These are phyloP conservation scores for Drechslerella dactyloides DNA, from an alignment of 2,329 filamentous ascomycete genomes.

Conservation along the genomic window DNA sequence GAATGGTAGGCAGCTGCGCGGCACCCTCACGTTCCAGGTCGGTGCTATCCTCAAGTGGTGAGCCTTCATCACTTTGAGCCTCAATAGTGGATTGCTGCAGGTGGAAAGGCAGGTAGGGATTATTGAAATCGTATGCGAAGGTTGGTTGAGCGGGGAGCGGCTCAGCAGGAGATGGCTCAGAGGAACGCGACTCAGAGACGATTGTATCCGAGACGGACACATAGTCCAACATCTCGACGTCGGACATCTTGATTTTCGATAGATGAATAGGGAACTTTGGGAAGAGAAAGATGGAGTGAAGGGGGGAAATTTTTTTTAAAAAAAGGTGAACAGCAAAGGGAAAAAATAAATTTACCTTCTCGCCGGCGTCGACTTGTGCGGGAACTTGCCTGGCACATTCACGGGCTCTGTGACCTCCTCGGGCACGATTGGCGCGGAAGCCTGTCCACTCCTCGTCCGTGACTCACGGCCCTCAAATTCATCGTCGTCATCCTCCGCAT, in stretches of 20 bases:
- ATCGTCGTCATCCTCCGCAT: slow-evolving; percentile 94
- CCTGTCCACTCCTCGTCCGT: slow-evolving; percentile 16
- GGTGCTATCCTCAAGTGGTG: slow-evolving; percentile 58
- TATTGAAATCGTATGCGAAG: too few relatives aligned
- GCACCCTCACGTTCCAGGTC: slow-evolving; percentile 69
- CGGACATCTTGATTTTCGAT: too few relatives aligned
- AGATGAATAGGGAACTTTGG: too few relatives aligned
- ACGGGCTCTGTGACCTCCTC: slow-evolving; percentile 52
- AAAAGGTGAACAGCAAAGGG: background rate
- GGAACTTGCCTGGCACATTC: slow-evolving; percentile 47
- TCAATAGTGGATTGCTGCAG: too few relatives aligned
- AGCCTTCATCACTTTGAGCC: too few relatives aligned
- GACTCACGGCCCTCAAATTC: slow-evolving; percentile 64
- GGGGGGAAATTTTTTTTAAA: background rate
- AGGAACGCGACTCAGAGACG: too few relatives aligned
- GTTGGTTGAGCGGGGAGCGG: too few relatives aligned
- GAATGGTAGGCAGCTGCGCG: slow-evolving; percentile 80
- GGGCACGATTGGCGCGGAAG: slow-evolving; percentile 43
- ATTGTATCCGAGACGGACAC: too few relatives aligned
- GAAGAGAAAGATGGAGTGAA: slow-evolving; percentile 8
- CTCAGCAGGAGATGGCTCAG: too few relatives aligned
- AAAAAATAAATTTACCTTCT: slow-evolving; percentile 42
- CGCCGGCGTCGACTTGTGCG: slow-evolving; percentile 35
- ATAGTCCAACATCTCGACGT: too few relatives aligned
- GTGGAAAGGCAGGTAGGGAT: too few relatives aligned